Percentiles rank a stretch among this genome's conserved stretches.
Conservation (phyloP, 179 eudicot species). For the Actinidia chinensis region DNA sequence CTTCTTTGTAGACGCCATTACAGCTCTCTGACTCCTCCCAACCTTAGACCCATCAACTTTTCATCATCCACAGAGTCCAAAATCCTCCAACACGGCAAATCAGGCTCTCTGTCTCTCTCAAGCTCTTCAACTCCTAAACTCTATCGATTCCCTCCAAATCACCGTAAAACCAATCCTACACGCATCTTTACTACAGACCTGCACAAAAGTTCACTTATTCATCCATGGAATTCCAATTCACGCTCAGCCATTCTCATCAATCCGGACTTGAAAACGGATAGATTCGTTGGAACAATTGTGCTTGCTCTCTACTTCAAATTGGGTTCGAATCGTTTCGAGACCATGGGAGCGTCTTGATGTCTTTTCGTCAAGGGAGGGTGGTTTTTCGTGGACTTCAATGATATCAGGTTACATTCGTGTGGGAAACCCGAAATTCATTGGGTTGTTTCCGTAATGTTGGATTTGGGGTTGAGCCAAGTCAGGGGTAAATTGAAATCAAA, state of each 20-base stretch:
- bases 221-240: conserved; percentile 67
- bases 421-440: conserved; percentile 53
- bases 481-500: too few species aligned
- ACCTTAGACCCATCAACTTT: conserved; percentile 5
- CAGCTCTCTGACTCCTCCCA: conserved; percentile 17
- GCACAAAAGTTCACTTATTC: conserved; percentile 46
- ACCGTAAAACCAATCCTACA: conserved; percentile 50
- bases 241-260: conserved; percentile 60
- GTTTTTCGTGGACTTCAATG: conserved; percentile 75
- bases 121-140: conserved; percentile 49
- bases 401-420: conserved; percentile 72
- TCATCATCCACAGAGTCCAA: conserved; percentile 27
- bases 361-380: conserved; percentile 45
- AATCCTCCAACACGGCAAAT: conserved; percentile 54
- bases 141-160: conserved; percentile 22
- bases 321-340: conserved; percentile 32
- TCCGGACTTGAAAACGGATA: conserved; percentile 54
- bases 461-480: conserved; percentile 56
- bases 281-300: conserved; percentile 67
- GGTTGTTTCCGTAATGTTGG: conserved; percentile 53
- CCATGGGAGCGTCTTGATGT: conserved; percentile 54
- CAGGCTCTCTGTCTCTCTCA: conserved; percentile 38
- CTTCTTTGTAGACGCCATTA: conserved; percentile 21
- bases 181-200: conserved; percentile 66
- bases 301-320: conserved; percentile 72